Conservation (phyloP, 768 basidiomycete genomes). For the Lentinula lateritia region DNA sequence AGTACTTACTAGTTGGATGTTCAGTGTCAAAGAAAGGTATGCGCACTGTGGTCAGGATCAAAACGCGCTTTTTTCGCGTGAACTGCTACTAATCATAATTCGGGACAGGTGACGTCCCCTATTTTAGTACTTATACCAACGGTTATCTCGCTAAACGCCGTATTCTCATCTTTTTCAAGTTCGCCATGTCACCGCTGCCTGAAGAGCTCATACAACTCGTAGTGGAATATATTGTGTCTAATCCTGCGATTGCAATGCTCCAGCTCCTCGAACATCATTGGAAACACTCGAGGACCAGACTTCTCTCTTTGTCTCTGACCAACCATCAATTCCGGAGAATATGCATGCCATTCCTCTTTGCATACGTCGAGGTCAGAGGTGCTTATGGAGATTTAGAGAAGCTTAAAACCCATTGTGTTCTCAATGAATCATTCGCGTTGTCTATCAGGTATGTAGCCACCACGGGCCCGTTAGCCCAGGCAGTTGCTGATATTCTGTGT, state of each 20-base stretch:
- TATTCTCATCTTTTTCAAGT: neutral
- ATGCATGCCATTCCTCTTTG: slow-evolving; percentile 2
- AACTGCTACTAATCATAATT: neutral
- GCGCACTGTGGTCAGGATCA: no score
- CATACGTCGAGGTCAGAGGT: slow-evolving; percentile 1
- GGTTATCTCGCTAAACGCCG: neutral
- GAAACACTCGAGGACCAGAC: neutral
- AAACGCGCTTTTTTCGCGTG: no score
- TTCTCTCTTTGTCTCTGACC: neutral
- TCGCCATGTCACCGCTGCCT: neutral
- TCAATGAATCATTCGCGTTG: neutral
- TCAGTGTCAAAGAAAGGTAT: no score
- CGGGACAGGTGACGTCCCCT: neutral
- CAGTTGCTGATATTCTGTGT: neutral
- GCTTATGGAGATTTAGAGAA: neutral
- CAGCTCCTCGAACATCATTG: neutral
- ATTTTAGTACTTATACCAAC: neutral
- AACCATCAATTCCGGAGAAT: slow-evolving; percentile 1
- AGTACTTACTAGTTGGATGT: no score
- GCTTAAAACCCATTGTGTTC: neutral
- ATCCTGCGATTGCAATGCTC: neutral
- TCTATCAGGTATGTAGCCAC: neutral
- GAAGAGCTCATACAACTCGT: neutral
- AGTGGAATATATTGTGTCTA: neutral
- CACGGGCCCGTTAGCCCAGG: neutral